These are phyloP conservation scores for Yarrowia osloensis DNA, from an alignment of 805 yeast species.

Conservation along the genomic window DNA sequence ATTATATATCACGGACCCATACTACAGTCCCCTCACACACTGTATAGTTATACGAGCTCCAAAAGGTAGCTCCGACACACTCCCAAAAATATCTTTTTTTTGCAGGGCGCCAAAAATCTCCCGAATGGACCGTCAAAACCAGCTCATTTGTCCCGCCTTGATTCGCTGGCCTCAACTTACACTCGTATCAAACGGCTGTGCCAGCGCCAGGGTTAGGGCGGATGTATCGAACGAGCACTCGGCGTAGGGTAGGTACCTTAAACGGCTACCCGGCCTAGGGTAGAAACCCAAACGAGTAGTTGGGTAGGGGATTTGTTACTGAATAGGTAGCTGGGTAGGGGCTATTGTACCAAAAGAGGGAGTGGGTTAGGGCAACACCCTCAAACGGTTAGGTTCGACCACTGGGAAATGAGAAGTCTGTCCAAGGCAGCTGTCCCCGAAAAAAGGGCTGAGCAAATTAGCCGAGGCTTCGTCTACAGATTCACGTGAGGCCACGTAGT, in stretches of 20 bases:
- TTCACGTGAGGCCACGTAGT: conserved; percentile 3
- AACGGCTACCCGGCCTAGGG: too few species aligned
- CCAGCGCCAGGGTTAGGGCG: too few species aligned
- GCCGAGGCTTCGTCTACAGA: neutral
- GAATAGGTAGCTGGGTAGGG: too few species aligned
- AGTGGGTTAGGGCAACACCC: neutral
- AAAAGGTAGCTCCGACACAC: neutral
- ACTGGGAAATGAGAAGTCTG: neutral
- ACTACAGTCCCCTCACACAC: neutral
- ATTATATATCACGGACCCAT: neutral
- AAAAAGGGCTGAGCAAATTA: conserved; percentile 3
- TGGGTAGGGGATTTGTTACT: too few species aligned
- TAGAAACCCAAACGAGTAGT: too few species aligned
- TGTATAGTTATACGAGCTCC: conserved; percentile 7
- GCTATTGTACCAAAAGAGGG: neutral
- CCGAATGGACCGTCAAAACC: neutral
- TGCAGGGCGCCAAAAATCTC: neutral
- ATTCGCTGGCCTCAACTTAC: conserved; percentile 7
- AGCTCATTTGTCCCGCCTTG: neutral
- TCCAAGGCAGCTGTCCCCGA: neutral
- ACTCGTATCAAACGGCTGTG: conserved; percentile 5
- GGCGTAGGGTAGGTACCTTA: too few species aligned
- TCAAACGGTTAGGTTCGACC: too few species aligned
- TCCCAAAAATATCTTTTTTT: neutral
- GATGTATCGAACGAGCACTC: too few species aligned